Base-by-base conservation (phyloP, 2,329 filamentous ascomycete genomes). In the Hirsutella minnesotensis region DNA sequence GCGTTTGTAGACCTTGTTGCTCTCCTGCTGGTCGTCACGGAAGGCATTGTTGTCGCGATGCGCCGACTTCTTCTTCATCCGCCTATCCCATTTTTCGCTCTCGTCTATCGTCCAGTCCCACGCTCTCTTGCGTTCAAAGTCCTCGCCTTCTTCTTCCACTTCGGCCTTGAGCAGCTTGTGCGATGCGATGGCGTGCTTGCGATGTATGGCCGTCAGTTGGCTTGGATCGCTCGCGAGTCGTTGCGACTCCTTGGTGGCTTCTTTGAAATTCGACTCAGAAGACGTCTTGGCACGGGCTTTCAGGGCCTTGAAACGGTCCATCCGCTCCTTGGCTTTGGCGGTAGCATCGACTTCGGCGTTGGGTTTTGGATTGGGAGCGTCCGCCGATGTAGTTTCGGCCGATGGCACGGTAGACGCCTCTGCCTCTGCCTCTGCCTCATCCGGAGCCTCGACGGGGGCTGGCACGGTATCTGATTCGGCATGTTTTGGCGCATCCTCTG, bases 41-140 rank as follows among this genome's bases (percentile, higher is more conserved):
- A 98, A 98, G 3, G 86, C 84, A 46, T 88, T 86, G 62, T 90
- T 81, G 59, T 95, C 86, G 48, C 84, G 75, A 55, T 85, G 83
- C 16, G 77, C 76, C 45, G 79, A 77, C 67, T 88, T 94, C 73
- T 94, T 94, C 56, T 83, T 85, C 61, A 94, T 68, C 27, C 89
- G 81, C 66, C 82, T 83, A 63, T 98, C 92, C 92, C 92, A 98
- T 51, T 76, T 79, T 66, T 95, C 92, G 53, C 80, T 85, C 66
- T 98, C 92, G 50, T 98, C 92, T 7, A 90, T 70, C 1, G 92
- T 98, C 86, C 92, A 98, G 67, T 96, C 92, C 92, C 92, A 98
- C 2, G 92, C 92, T 34, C 92, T 81, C 66, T 96, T 95, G 51
- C 92, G 85, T 71, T 98, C 92, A 57, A 96, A 98, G 62, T 96